phyloP scores from a whole-genome alignment of 2,329 filamentous ascomycete genomes.

The Sphaerulina vaccinii region DNA sequence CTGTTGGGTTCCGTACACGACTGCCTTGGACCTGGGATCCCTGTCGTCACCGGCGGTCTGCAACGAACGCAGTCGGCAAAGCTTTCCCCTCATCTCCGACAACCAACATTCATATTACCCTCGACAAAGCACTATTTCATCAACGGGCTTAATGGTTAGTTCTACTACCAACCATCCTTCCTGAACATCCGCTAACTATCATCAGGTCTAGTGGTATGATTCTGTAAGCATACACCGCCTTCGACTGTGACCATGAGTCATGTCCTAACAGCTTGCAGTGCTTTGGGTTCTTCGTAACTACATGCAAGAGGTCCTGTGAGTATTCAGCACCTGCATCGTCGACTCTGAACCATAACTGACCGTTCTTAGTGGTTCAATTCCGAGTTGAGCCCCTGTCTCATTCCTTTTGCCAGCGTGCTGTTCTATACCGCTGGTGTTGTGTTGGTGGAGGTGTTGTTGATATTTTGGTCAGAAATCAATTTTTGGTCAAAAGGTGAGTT shows the following conservation, averaged over 20 bases:
- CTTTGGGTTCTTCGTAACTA: neutral
- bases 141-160: too few relatives aligned
- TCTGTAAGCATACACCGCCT: neutral
- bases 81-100: too few relatives aligned
- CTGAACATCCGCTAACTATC: too few relatives aligned
- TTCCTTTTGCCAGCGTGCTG: neutral
- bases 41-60: too few relatives aligned
- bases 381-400: conserved; percentile 2
- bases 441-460: neutral
- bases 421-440: neutral
- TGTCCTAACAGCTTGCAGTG: conserved; percentile 1
- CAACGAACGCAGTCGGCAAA: too few relatives aligned
- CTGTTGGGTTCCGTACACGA: too few relatives aligned
- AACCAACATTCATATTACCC: too few relatives aligned
- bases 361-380: conserved; percentile 13
- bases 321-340: too few relatives aligned
- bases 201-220: neutral
- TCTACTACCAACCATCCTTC: too few relatives aligned
- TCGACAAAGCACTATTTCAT: too few relatives aligned
- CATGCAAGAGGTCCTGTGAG: conserved; percentile 11
- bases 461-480: neutral
- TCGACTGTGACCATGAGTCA: neutral
- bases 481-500: neutral
- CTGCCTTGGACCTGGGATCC: too few relatives aligned
- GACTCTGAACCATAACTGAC: too few relatives aligned